A percentile compares a stretch with the other conserved stretches of the same genome.
phyloP scores from a whole-genome alignment of 78 protist genomes.

The Trichosphaerium sp. region DNA sequence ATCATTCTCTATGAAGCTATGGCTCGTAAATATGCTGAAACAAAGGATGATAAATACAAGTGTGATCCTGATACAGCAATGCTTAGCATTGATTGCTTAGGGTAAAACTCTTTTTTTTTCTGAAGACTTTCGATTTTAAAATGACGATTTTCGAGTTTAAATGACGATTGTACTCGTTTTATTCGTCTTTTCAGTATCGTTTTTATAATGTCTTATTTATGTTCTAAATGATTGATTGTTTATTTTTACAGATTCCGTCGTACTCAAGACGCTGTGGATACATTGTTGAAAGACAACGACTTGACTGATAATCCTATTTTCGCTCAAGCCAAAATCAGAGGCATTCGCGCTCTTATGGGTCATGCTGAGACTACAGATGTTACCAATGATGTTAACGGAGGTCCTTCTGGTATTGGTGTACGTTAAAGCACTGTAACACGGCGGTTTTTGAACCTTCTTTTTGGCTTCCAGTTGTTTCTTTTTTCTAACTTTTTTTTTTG shows the following conservation, averaged over 20 bases:
- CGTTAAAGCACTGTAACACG: too few relatives aligned
- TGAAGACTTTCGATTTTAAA: too few relatives aligned
- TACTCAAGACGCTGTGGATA: background rate
- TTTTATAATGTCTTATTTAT: too few relatives aligned
- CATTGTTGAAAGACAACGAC: background rate
- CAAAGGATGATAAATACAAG: background rate
- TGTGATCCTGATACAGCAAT: background rate
- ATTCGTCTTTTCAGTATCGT: too few relatives aligned
- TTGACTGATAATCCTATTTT: background rate
- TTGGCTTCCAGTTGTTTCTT: too few relatives aligned
- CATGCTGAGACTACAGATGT: background rate
- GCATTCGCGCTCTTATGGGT: background rate
- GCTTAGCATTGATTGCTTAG: background rate
- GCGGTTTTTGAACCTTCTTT: too few relatives aligned
- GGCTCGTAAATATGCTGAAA: background rate
- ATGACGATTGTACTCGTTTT: too few relatives aligned
- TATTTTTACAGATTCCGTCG: background rate
- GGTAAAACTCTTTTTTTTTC: too few relatives aligned
- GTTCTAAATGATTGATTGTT: too few relatives aligned
- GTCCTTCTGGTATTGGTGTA: background rate
- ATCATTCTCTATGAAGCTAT: background rate
- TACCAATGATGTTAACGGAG: background rate
- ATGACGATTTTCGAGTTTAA: too few relatives aligned
- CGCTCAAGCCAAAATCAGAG: background rate
- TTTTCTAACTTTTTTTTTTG: too few relatives aligned